These are phyloP conservation scores for Calocera cornea DNA, from an alignment of 768 basidiomycete genomes.

Conservation along the genomic window DNA sequence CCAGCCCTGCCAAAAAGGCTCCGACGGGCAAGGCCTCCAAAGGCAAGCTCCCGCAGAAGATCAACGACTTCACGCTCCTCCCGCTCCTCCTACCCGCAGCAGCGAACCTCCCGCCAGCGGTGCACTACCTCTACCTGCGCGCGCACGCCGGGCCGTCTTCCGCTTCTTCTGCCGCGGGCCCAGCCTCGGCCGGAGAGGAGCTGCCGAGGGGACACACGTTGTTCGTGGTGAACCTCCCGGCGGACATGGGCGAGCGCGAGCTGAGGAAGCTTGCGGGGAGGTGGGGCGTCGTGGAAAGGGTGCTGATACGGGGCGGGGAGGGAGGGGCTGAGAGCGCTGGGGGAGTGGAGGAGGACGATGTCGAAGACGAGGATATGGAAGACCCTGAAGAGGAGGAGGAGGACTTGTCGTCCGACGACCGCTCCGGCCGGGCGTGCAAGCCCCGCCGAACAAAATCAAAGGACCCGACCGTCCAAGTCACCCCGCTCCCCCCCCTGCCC, in stretches of 20 bases:
- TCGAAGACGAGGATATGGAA: slow-evolving; percentile 18
- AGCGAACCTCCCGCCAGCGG: slow-evolving; percentile 30
- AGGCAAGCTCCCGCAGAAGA: neutral
- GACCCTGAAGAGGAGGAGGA: slow-evolving; percentile 33
- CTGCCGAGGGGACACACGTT: slow-evolving; percentile 54
- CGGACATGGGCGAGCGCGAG: slow-evolving; percentile 75
- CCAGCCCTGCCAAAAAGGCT: neutral
- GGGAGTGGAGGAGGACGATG: slow-evolving; percentile 19
- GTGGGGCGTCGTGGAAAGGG: slow-evolving; percentile 63
- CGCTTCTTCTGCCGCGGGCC: slow-evolving; percentile 7
- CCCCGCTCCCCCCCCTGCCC: slow-evolving; percentile 42
- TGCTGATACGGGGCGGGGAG: slow-evolving; percentile 46
- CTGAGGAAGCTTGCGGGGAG: slow-evolving; percentile 61
- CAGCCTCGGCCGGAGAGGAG: slow-evolving; percentile 11
- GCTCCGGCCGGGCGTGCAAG: slow-evolving; percentile 28
- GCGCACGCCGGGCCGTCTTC: slow-evolving; percentile 33
- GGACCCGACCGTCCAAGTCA: slow-evolving; percentile 35
- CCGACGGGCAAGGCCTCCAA: neutral
- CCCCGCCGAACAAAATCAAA: slow-evolving; percentile 16
- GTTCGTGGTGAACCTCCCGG: slow-evolving; percentile 80
- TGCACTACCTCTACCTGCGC: slow-evolving; percentile 69
- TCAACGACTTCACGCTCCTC: neutral
- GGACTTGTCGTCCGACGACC: too few relatives aligned
- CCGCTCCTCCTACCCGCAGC: slow-evolving; percentile 25
- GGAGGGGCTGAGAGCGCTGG: slow-evolving; percentile 13